These are phyloP conservation scores for Linnemannia hyalina DNA, from an alignment of 192 early-diverging fungal species.

Conservation along the genomic window DNA sequence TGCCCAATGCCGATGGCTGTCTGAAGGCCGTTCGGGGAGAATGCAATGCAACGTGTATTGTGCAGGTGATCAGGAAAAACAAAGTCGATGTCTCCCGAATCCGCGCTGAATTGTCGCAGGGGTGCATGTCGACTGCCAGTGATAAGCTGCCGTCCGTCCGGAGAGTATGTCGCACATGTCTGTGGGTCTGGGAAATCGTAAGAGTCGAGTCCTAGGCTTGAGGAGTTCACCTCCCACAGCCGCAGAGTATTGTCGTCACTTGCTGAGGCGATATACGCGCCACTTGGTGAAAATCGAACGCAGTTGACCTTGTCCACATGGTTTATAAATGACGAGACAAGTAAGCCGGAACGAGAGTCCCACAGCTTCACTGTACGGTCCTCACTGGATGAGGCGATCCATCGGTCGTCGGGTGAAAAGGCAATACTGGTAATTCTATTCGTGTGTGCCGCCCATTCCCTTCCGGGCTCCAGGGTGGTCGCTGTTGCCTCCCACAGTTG, in stretches of 20 bases:
- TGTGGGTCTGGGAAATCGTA: too few relatives aligned
- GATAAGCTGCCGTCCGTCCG: not conserved
- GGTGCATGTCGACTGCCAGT: not conserved
- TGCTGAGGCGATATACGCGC: not conserved
- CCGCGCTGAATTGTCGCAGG: not conserved
- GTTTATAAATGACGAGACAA: not conserved
- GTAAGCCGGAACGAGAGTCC: not conserved
- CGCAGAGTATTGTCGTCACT: not conserved
- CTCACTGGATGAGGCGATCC: not conserved
- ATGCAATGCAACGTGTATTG: not conserved
- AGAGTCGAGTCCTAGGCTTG: not conserved
- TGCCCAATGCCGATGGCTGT: not conserved
- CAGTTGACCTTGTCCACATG: too few relatives aligned
- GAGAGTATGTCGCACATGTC: not conserved
- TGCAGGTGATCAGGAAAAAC: not conserved
- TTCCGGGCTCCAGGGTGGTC: not conserved
- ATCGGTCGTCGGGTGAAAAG: not conserved
- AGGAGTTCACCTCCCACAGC: not conserved
- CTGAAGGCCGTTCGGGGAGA: not conserved
- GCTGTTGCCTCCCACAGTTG: not conserved
- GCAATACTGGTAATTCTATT: not conserved
- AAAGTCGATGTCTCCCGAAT: not conserved
- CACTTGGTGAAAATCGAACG: not conserved
- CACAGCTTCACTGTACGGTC: not conserved
- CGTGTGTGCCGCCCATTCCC: not conserved